Conservation (phyloP, 345 rosid genomes). For the Adansonia digitata region DNA sequence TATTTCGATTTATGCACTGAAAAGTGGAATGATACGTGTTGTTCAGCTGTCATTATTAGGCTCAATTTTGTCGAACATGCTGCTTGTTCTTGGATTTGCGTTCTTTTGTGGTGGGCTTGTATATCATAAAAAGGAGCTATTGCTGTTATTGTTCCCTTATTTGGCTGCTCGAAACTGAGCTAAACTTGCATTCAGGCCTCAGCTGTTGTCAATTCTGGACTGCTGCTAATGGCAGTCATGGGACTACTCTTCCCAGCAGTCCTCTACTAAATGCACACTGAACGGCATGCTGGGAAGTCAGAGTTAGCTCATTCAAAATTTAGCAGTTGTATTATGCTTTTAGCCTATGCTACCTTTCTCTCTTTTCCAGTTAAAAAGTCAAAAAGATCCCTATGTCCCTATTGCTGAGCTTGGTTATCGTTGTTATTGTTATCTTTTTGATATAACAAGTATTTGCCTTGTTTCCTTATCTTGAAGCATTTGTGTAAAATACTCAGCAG, state of each 20-base stretch:
- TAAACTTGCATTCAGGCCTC: conserved; percentile 48
- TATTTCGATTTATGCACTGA: conserved; percentile 77
- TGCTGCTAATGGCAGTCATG: conserved; percentile 96
- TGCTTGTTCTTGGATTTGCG: conserved; percentile 92
- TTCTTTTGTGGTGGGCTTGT: conserved; percentile 88
- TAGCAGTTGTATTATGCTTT: conserved; percentile 85
- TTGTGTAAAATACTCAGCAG: too few relatives aligned
- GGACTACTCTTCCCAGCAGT: conserved; percentile 89
- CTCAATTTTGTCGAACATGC: conserved; percentile 88
- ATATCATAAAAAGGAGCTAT: conserved; percentile 47
- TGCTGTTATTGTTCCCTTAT: neutral
- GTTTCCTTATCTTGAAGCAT: too few relatives aligned
- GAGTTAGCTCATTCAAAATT: conserved; percentile 88
- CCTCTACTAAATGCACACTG: conserved; percentile 77
- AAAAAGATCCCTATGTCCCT: conserved; percentile 41
- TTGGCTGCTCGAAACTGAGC: conserved; percentile 21
- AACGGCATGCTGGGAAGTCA: conserved; percentile 78
- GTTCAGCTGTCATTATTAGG: conserved; percentile 86
- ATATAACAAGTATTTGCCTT: too few relatives aligned
- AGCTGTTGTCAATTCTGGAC: conserved; percentile 74
- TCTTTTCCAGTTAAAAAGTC: conserved; percentile 66
- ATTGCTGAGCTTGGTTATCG: conserved; percentile 45
- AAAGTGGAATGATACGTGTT: conserved; percentile 69
- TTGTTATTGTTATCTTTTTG: neutral
- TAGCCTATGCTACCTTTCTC: conserved; percentile 83